A percentile compares a stretch with the other conserved stretches of the same genome.
Evolutionary conservation across 805 yeast species (phyloP).

Genomic region (Candida coquimbonensis): DNA sequence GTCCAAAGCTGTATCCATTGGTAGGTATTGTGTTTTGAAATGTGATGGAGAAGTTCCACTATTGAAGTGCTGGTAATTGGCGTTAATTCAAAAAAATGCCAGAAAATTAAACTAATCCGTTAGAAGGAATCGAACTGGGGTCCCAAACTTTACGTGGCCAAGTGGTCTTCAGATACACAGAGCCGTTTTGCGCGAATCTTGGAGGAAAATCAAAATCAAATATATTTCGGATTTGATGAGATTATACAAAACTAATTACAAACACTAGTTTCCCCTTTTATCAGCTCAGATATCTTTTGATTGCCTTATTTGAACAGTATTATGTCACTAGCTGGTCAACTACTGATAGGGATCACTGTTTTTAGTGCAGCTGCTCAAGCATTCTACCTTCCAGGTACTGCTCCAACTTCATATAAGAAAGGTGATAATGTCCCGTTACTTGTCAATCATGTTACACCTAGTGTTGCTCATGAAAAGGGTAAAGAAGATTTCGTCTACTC

Average conservation of each 20-base stretch:
- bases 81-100: neutral
- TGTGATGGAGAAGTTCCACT: too few species aligned
- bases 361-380: conserved; percentile 28
- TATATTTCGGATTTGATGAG: neutral
- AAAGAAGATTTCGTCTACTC: conserved; percentile 57
- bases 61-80: too few species aligned
- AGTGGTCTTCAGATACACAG: too few species aligned
- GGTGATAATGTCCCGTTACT: conserved; percentile 70
- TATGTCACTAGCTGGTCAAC: neutral
- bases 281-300: neutral
- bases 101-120: neutral
- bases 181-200: too few species aligned
- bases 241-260: neutral
- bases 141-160: too few species aligned
- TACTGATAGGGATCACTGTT: neutral
- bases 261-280: neutral
- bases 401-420: conserved; percentile 79
- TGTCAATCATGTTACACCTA: conserved; percentile 89
- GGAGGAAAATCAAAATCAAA: too few species aligned
- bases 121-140: too few species aligned
- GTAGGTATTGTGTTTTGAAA: too few species aligned
- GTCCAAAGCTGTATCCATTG: conserved; percentile 12
- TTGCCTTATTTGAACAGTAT: neutral
- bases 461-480: conserved; percentile 37
- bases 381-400: conserved; percentile 92